Conservation (phyloP, 129 eudicot genomes). For the Rutidosis leptorrhynchoides region DNA sequence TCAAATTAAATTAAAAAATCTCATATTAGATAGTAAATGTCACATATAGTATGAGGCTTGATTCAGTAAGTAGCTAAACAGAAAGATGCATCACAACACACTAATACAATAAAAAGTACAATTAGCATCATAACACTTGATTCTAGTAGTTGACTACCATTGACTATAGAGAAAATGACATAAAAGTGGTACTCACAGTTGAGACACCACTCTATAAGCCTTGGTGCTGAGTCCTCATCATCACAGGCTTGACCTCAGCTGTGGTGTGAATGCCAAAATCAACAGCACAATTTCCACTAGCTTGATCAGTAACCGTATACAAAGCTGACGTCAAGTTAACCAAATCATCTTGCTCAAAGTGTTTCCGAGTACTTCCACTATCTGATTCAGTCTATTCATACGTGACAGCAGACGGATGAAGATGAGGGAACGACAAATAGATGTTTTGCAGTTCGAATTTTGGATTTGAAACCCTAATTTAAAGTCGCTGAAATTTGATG, state of each 20-base stretch:
- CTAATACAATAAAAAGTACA: conserved; percentile 10
- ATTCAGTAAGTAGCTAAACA: background rate
- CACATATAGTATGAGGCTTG: conserved; percentile 13
- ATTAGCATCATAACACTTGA: conserved; percentile 1
- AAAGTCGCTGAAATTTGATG: no score
- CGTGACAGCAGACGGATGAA: conserved; percentile 33
- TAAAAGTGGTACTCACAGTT: background rate
- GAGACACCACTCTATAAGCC: conserved; percentile 25
- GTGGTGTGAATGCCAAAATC: conserved; percentile 11
- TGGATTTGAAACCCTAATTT: no score
- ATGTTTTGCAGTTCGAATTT: no score
- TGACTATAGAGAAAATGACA: conserved; percentile 18
- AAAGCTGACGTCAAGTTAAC: conserved; percentile 13
- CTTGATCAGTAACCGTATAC: conserved; percentile 24
- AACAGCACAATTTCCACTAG: conserved; percentile 30
- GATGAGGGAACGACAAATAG: conserved; percentile 57
- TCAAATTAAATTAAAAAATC: no score
- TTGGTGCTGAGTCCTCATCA: conserved; percentile 32
- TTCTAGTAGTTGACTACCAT: conserved; percentile 17
- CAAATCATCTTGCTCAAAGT: conserved; percentile 23
- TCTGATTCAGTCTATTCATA: conserved; percentile 19
- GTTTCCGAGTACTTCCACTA: conserved; percentile 21
- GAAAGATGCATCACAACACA: conserved; percentile 11
- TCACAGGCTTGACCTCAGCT: conserved; percentile 28
- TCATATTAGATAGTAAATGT: conserved; percentile 10